Base-by-base conservation (phyloP, 2,329 filamentous ascomycete species). In the Sporothrix pseudoabietina region DNA sequence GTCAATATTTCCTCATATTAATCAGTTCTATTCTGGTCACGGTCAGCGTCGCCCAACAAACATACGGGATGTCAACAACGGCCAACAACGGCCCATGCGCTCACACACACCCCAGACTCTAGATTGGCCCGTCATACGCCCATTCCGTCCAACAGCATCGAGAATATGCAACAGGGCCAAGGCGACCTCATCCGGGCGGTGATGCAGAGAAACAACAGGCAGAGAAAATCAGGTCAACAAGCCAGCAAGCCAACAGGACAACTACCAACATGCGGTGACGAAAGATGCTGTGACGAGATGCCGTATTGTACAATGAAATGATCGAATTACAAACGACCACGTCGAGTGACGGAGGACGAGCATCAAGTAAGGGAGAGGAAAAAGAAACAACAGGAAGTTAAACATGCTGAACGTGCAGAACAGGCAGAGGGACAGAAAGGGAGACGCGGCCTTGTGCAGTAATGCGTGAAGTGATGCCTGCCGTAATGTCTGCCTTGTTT, bases 261-360 rank as follows among this genome's bases (percentile, higher is more conserved):
- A 10, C 32, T 14, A 35, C 12, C 52, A 55, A 7, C n/a, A 35
- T 30, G 26, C 2, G 8, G 12, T 47, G 61, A 66, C 39, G 10
- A 26, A 39, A 66, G 22, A 30, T 30, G 26, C 2, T 16, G 12
- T 47, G 61, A 66, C 39, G 10, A 26, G 22, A 30, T 65, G 47
- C 30, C 16, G 26, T 68, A 35, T 12, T 49, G 47, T n/a, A 30
- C 35, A 52, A 16, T 44, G 57, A 22, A 8, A 14, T 26, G 14
- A 30, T 41, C 54, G 39, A 49, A 61, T 61, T n/a, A 61, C 41
- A 39, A 4, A 7, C 9, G 32, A 57, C 68, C 68, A 70, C 68
- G 68, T 70, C 32, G 10, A n/a, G 47, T 4, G 2, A 69, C 10
- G 14, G 47, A 54, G 10, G 1, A 41, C 6, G 12, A 26, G 41